Evolutionary conservation across 1,139 yeast species (phyloP).

Genomic region (Oligophagozyma castellii): DNA sequence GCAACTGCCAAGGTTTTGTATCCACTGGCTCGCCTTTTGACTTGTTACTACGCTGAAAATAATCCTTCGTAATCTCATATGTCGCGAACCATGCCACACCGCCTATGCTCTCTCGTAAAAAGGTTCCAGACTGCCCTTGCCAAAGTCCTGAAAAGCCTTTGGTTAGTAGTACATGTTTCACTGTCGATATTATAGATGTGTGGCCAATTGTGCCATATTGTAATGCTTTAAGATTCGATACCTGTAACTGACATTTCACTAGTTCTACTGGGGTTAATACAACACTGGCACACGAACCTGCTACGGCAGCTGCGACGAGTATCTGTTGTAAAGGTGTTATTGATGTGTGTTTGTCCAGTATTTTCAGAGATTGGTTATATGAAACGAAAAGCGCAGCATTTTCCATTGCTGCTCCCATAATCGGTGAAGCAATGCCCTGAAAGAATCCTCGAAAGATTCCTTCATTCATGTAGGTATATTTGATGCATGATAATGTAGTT

Average conservation of each 20-base stretch:
- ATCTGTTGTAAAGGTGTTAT: slow-evolving; percentile 30
- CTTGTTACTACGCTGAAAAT: slow-evolving; percentile 25
- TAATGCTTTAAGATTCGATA: slow-evolving; percentile 31
- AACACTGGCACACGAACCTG: slow-evolving; percentile 76
- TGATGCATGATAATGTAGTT: slow-evolving; percentile 35
- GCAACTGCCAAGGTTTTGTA: slow-evolving; percentile 36
- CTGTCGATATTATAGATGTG: slow-evolving; percentile 25
- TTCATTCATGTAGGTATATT: slow-evolving; percentile 45
- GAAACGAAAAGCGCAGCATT: slow-evolving; percentile 60
- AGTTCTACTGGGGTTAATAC: slow-evolving; percentile 83
- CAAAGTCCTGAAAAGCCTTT: slow-evolving; percentile 58
- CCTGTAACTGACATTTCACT: slow-evolving; percentile 80
- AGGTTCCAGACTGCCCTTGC: slow-evolving; percentile 81
- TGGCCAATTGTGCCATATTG: not conserved
- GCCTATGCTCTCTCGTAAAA: slow-evolving; percentile 75
- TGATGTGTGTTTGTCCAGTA: slow-evolving; percentile 15
- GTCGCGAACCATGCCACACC: slow-evolving; percentile 93
- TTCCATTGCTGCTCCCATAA: slow-evolving; percentile 79
- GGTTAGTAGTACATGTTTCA: slow-evolving; percentile 30
- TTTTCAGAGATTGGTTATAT: slow-evolving; percentile 36
- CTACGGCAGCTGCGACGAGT: slow-evolving; percentile 57
- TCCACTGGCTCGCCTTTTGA: slow-evolving; percentile 2
- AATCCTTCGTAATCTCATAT: slow-evolving; percentile 44
- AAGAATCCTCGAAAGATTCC: slow-evolving; percentile 50
- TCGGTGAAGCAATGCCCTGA: slow-evolving; percentile 66